These are phyloP conservation scores for Phytophthora crassamura DNA, from an alignment of 352 stramenopile genomes.

Conservation along the genomic window DNA sequence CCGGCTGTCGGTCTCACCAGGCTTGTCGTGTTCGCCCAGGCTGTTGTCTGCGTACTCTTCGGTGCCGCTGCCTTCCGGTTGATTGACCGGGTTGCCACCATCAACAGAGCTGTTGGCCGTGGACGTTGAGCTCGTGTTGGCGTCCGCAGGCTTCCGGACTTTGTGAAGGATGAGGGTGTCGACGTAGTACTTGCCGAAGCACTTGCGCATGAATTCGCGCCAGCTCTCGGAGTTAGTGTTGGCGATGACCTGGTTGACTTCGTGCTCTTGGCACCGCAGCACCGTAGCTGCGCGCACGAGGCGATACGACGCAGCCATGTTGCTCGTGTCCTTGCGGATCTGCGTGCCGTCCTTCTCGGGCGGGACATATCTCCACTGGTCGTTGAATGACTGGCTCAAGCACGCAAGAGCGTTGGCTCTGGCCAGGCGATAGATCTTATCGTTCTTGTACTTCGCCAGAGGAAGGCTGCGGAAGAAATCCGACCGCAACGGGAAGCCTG, in stretches of 20 bases:
- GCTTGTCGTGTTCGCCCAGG: conserved; percentile 28
- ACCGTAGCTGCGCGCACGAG: conserved; percentile 73
- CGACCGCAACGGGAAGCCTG: conserved; percentile 67
- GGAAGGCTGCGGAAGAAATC: conserved; percentile 79
- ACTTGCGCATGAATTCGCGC: conserved; percentile 80
- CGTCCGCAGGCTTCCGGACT: conserved; percentile 37
- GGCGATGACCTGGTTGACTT: conserved; percentile 74
- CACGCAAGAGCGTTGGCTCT: conserved; percentile 64
- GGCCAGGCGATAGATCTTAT: conserved; percentile 59
- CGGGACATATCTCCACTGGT: conserved; percentile 83
- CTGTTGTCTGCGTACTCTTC: conserved; percentile 31
- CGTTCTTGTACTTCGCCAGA: conserved; percentile 61
- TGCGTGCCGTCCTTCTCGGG: conserved; percentile 82
- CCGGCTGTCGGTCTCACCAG: conserved; percentile 23
- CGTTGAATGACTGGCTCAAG: conserved; percentile 78
- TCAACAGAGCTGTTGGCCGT: conserved; percentile 20
- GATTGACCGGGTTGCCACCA: conserved; percentile 9
- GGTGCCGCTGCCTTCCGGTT: conserved; percentile 30
- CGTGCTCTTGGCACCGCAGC: conserved; percentile 76
- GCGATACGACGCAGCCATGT: conserved; percentile 69
- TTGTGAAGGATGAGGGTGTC: conserved; percentile 82
- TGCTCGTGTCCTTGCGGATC: conserved; percentile 85
- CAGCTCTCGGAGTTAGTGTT: conserved; percentile 78
- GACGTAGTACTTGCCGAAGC: conserved; percentile 77
- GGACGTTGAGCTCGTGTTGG: conserved; percentile 9